phyloP scores from a whole-genome alignment of 169 alveolate genomes.

The Eimeria nieschulzi region DNA sequence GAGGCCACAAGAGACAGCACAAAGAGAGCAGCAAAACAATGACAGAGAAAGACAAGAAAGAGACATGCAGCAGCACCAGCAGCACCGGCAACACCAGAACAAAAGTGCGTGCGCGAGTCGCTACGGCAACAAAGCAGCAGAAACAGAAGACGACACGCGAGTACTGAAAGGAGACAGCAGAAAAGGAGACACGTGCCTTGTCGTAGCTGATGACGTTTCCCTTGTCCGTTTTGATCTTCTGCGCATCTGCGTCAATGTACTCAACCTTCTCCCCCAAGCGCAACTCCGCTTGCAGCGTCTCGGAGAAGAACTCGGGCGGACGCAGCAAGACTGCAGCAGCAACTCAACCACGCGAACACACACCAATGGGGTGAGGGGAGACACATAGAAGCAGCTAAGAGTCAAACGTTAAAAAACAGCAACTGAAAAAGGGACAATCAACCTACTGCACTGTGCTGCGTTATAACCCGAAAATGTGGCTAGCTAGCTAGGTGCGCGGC shows the following conservation, averaged over 20 bases:
- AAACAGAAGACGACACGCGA: background rate
- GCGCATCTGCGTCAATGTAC: conserved; percentile 23
- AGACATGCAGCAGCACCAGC: background rate
- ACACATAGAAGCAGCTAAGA: too few species aligned
- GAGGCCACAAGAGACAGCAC: background rate
- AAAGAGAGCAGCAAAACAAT: background rate
- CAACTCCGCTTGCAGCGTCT: conserved; percentile 20
- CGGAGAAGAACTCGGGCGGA: conserved; percentile 29
- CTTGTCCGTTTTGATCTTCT: background rate
- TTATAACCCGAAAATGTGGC: background rate
- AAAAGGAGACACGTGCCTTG: conserved; percentile 13
- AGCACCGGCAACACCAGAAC: background rate
- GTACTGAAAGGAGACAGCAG: background rate
- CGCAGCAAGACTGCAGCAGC: conserved; percentile 59
- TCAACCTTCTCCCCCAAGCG: conserved; percentile 27
- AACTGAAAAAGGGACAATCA: too few species aligned
- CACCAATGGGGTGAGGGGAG: too few species aligned
- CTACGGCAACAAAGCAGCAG: background rate
- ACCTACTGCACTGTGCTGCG: too few species aligned
- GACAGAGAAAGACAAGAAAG: background rate
- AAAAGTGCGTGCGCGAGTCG: background rate
- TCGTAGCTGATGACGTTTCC: conserved; percentile 32
- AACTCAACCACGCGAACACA: background rate
- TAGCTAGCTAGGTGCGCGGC: background rate
- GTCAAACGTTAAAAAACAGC: too few species aligned